Conservation (phyloP, 2,329 filamentous ascomycete genomes). For the Alternaria novae-zelandiae region DNA sequence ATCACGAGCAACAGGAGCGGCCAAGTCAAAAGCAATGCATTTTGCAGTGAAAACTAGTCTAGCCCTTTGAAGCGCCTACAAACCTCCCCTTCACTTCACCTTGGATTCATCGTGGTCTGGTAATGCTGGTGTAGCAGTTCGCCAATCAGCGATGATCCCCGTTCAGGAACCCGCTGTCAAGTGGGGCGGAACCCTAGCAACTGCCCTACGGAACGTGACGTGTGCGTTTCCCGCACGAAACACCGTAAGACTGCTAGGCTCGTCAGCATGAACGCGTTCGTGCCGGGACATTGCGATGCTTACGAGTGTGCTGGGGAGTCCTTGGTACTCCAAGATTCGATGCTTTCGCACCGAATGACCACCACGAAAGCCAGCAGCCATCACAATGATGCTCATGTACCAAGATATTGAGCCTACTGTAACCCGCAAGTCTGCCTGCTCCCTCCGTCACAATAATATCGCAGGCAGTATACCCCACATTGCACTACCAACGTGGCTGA, state of each 20-base stretch:
- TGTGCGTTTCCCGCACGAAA: conserved; percentile 9
- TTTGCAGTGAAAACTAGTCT: neutral
- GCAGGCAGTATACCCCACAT: neutral
- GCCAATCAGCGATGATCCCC: conserved; percentile 12
- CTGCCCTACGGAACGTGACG: conserved; percentile 12
- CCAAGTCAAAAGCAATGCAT: neutral
- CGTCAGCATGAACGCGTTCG: neutral
- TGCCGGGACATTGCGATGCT: neutral
- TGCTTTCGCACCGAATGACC: neutral
- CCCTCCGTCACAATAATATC: neutral
- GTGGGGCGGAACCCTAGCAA: conserved; percentile 16
- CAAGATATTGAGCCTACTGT: neutral
- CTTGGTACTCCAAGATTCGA: neutral
- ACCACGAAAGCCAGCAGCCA: neutral
- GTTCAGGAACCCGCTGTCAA: conserved; percentile 11
- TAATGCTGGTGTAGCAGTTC: neutral
- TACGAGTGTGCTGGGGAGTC: neutral
- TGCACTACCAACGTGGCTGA: conserved; percentile 1
- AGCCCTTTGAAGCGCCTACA: neutral
- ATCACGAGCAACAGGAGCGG: neutral
- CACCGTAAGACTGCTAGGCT: neutral
- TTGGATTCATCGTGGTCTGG: conserved; percentile 6
- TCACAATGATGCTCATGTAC: neutral
- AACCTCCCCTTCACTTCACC: conserved; percentile 3
- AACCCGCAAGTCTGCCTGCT: neutral